Percentiles rank a stretch among this genome's conserved stretches.
Conservation (phyloP, 2,329 filamentous ascomycete species). For the Xenoacremonium recifei region DNA sequence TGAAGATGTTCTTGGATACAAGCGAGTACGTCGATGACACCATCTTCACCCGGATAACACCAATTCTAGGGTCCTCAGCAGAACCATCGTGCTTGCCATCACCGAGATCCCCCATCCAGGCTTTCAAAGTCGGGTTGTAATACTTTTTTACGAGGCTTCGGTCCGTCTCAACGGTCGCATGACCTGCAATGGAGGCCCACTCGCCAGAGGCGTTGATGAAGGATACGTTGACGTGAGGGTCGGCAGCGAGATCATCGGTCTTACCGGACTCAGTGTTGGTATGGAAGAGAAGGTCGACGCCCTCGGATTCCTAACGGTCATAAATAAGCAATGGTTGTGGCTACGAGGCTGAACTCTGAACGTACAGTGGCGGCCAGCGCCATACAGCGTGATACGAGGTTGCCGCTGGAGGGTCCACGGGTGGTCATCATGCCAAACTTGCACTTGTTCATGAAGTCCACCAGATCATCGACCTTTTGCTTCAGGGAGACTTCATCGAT, state of each 20-base stretch:
- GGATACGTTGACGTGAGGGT: slow-evolving; percentile 75
- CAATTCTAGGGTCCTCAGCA: slow-evolving; percentile 77
- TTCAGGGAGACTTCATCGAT: slow-evolving; percentile 62
- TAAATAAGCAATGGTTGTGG: slow-evolving; percentile 3
- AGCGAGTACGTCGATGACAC: slow-evolving; percentile 72
- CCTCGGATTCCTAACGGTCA: slow-evolving; percentile 71
- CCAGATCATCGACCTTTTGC: slow-evolving; percentile 74
- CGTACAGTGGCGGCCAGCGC: slow-evolving; percentile 74
- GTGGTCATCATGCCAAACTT: slow-evolving; percentile 94
- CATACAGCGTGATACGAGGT: slow-evolving; percentile 82
- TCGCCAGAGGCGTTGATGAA: slow-evolving; percentile 76
- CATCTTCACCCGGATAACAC: slow-evolving; percentile 74
- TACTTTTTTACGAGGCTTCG: slow-evolving; percentile 68
- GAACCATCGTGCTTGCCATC: slow-evolving; percentile 83
- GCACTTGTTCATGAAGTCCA: slow-evolving; percentile 65
- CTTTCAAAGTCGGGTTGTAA: slow-evolving; percentile 72
- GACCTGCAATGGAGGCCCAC: slow-evolving; percentile 85
- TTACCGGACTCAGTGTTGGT: slow-evolving; percentile 90
- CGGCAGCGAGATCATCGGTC: slow-evolving; percentile 72
- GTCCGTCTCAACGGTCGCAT: slow-evolving; percentile 67
- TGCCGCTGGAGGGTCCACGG: slow-evolving; percentile 59
- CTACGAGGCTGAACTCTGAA: not conserved
- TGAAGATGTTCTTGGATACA: slow-evolving; percentile 59
- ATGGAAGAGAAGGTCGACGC: slow-evolving; percentile 84
- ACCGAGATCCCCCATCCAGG: slow-evolving; percentile 82